Conservation (phyloP, 2,329 filamentous ascomycete genomes). For the Paracoccidioides brasiliensis region DNA sequence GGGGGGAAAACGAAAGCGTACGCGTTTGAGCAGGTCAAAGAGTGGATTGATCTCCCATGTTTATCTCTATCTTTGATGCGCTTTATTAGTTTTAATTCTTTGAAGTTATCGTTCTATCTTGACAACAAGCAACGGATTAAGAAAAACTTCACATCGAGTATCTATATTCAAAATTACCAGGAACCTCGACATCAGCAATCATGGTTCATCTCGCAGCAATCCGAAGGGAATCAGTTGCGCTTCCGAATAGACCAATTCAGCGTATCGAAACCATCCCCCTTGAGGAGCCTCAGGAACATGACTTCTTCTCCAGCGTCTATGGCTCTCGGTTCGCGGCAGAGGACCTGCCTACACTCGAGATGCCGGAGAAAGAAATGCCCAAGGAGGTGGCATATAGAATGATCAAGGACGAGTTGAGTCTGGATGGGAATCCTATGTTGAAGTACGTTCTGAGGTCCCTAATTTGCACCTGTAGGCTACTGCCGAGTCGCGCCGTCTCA, state of each 20-base stretch:
- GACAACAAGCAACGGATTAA: no score
- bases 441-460: slow-evolving; percentile 23
- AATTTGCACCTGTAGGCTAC: neutral
- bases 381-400: slow-evolving; percentile 85
- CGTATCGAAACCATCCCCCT: slow-evolving; percentile 37
- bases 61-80: no score
- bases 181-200: neutral
- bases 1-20: no score
- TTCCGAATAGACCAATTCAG: slow-evolving; percentile 23
- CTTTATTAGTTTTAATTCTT: no score
- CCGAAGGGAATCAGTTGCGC: slow-evolving; percentile 25
- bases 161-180: neutral
- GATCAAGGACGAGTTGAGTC: slow-evolving; percentile 87
- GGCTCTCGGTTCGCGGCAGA: slow-evolving; percentile 70
- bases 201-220: slow-evolving; percentile 33
- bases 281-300: slow-evolving; percentile 32
- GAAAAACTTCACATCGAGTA: neutral
- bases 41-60: no score
- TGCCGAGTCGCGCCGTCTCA: neutral
- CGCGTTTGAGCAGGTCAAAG: no score
- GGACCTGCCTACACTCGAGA: slow-evolving; percentile 70
- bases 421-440: slow-evolving; percentile 83
- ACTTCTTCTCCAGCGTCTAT: slow-evolving; percentile 66
- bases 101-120: no score
- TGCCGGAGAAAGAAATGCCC: slow-evolving; percentile 85